Percentiles rank a stretch among this genome's conserved stretches.
phyloP scores from a whole-genome alignment of 2,329 filamentous ascomycete species.

The Fusarium fujikuroi region DNA sequence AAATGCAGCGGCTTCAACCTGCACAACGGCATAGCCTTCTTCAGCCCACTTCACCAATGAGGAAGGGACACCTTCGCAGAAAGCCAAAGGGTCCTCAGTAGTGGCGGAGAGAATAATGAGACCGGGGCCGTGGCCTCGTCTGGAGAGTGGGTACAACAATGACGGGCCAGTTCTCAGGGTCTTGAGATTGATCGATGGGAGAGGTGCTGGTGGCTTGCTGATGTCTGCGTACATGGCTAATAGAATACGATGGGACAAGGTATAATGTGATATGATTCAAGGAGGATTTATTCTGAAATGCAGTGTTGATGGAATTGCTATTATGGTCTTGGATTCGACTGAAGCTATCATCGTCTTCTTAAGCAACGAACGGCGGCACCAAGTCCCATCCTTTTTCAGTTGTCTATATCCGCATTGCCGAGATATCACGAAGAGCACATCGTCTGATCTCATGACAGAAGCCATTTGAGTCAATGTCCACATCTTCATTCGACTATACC shows the following conservation, averaged over 20 bases:
- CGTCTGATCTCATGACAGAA: not conserved
- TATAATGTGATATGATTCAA: not conserved
- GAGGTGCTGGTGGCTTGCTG: conserved; percentile 35
- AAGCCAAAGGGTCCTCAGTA: conserved; percentile 33
- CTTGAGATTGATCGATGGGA: conserved; percentile 35
- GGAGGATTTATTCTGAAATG: fast-evolving
- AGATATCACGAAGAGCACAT: not conserved
- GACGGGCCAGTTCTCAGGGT: conserved; percentile 35
- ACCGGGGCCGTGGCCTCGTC: conserved; percentile 52
- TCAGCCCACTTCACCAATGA: conserved; percentile 76
- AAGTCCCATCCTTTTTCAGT: not conserved
- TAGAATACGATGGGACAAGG: not conserved
- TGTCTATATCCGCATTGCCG: not conserved
- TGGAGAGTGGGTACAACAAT: conserved; percentile 49
- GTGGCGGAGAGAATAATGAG: conserved; percentile 47
- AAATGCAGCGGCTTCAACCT: conserved; percentile 1
- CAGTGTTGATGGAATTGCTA: not conserved
- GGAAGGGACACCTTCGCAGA: conserved; percentile 56
- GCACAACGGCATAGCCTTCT: conserved; percentile 71
- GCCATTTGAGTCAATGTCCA: not conserved
- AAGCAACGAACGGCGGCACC: not conserved
- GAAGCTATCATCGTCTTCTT: not conserved
- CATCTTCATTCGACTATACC: not conserved
- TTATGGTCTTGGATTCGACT: not conserved
- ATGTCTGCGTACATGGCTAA: conserved; percentile 41